Base-by-base conservation (phyloP, 306 rosid species). In the Alnus rubra region DNA sequence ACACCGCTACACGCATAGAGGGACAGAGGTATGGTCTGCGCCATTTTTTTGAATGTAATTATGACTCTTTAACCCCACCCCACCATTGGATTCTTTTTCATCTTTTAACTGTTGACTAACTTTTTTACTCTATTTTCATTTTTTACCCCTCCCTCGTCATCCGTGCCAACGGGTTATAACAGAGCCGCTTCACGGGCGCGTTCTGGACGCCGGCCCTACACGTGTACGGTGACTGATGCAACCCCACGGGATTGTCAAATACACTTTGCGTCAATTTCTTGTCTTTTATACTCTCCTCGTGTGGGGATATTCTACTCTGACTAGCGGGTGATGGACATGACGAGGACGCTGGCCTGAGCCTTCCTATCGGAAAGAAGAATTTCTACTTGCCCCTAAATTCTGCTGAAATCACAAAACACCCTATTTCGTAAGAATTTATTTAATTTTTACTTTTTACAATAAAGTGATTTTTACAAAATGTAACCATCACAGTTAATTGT, bases 121-220 rank as follows among this genome's bases (percentile, higher is more conserved):
- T 35, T 54, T 35, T 54, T 23, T 56, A 6, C 16, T 12, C 7
- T 0, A 23, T 23, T n/a, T 19, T 8, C 12, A 44, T 3, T 9
- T 1, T 0, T 9, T 9, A 4, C 35, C 47, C 37, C 39, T 12
- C 5, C 68, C 83, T 83, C 51, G 79, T 76, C 75, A 53, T 81
- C 37, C 79, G 84, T 54, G 87, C 83, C 8, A 7, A 5, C 3
- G 5, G 9, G 8, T 63, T 6, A 15, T 15, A 50, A 23, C 47
- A 3, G n/a, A 6, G 23, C 33, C 37, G 78, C 60, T 73, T 73
- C 84, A 80, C 84, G 82, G 85, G 85, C 50, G 84, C 51, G 28
- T 7, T 3, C 31, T 9, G 3, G 13, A 28, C n/a, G 33, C 65
- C 7, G 13, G 2, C 37, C 81, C 42, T 64, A 80, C 87, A 77